A percentile compares a stretch with the other conserved stretches of the same genome.
phyloP scores from a whole-genome alignment of 139 green algal species.

The Zygnema circumcarinatum region DNA sequence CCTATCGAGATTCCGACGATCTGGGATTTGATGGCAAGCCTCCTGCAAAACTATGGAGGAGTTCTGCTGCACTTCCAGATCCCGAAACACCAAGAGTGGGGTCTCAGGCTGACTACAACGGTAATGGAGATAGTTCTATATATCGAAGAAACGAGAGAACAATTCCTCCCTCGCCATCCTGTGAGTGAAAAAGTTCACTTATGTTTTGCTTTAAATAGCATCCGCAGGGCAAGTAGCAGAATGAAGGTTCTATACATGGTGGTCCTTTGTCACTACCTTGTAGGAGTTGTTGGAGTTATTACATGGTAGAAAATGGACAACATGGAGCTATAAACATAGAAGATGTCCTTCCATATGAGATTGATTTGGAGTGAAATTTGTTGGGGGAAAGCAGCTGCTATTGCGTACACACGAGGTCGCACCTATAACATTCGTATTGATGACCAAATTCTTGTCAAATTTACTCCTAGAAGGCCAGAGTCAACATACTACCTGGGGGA shows the following conservation, averaged over 20 bases:
- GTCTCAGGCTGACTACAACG: neutral
- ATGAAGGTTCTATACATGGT: no score
- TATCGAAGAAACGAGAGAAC: neutral
- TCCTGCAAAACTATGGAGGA: no score
- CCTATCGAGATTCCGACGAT: neutral
- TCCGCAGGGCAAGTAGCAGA: no score
- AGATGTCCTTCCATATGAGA: no score
- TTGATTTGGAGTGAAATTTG: no score
- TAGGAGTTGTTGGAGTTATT: no score
- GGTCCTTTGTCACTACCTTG: no score
- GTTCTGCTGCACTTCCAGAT: neutral
- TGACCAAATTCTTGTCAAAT: conserved; percentile 52
- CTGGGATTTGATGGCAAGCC: neutral
- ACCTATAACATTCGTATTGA: conserved; percentile 60
- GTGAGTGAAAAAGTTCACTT: no score
- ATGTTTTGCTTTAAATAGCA: no score
- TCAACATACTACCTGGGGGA: conserved; percentile 52
- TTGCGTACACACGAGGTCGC: neutral
- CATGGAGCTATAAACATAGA: no score
- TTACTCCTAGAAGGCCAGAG: conserved; percentile 40
- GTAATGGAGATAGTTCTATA: neutral
- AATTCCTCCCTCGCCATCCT: neutral
- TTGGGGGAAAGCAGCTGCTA: neutral
- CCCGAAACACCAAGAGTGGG: neutral
- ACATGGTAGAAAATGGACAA: no score